Evolutionary conservation across 1,284 basidiomycete genomes (phyloP), one percentile per base, ranked within the genome.

Genomic region (Neolentinus lepideus): DNA sequence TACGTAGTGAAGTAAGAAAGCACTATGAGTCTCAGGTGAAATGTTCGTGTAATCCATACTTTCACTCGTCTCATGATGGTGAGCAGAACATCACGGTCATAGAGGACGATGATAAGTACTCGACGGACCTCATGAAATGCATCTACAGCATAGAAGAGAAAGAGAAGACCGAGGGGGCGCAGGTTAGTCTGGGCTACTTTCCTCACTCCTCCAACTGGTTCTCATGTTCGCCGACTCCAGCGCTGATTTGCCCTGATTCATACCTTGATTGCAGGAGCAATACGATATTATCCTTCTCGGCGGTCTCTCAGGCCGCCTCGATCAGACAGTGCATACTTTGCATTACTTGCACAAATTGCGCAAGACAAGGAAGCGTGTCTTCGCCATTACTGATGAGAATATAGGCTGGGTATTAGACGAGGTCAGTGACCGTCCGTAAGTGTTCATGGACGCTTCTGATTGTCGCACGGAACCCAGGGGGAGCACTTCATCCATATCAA

Each of bases 91-190:
- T 97, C 0, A 66, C 71, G 0, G 71, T 97, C 38, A 68, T 85
- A 1, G 71, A 81, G 48, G 91, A 95, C 61, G 61, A 72, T 0
- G 84, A 90, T 64, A 88, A 95, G 66, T 73, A 95, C 66, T 83
- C 92, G 1, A 99, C 97, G 0, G 97, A 99, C 68, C 79, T 99
- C 53, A 93, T 93, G 84, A 99, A 99, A 72, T 95, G 92, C 64
- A 74, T 98, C 1, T 61, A 67, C 10, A 77, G 84, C 12, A 67
- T 98, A 0, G 73, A 80, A 54, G 84, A 83, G 60, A 68, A 73
- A 55, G 81, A 85, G 61, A 63, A 63, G 11, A 56, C 59, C 1
- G 72, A 76, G 57, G 69, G 69, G 1, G 60, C 57, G 52, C 61
- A 71, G 59, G 79, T 82, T 9, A 29, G 29, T 33, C 33, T 9